Evolutionary conservation across 2,329 filamentous ascomycete genomes (phyloP).

Genomic region (Xylaria polymorpha): DNA sequence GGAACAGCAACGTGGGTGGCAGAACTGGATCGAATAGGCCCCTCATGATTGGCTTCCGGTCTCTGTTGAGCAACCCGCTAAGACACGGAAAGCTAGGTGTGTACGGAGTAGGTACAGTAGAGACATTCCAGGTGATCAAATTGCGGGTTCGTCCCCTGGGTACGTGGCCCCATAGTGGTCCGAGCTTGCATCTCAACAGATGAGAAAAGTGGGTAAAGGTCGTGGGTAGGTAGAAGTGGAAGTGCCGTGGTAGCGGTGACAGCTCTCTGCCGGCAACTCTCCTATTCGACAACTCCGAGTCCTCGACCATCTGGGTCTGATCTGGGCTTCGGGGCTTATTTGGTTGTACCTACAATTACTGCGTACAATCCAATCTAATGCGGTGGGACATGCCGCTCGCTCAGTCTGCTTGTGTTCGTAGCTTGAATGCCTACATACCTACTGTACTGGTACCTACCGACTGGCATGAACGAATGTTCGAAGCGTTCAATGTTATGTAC

Average conservation of each 20-base stretch:
- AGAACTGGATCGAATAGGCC: constrained; percentile 6
- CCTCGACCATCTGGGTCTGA: not conserved
- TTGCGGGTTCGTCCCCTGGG: not conserved
- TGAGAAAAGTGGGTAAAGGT: constrained; percentile 30
- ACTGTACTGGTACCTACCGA: not conserved
- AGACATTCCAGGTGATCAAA: constrained; percentile 2
- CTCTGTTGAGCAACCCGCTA: constrained; percentile 32
- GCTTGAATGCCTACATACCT: too few species aligned
- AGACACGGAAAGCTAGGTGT: not conserved
- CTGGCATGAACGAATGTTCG: too few species aligned
- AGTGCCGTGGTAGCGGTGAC: constrained; percentile 37
- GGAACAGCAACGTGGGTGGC: constrained; percentile 23
- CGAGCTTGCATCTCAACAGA: constrained; percentile 38
- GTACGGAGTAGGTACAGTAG: too few species aligned
- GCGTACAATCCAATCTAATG: not conserved
- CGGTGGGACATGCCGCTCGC: not conserved
- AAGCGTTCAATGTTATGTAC: too few species aligned
- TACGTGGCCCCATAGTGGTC: constrained; percentile 26
- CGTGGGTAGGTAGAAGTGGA: constrained; percentile 1
- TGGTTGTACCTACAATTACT: constrained; percentile 1
- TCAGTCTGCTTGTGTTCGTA: not conserved
- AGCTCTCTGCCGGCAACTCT: constrained; percentile 37
- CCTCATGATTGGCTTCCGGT: constrained; percentile 17
- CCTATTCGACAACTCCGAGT: constrained; percentile 31
- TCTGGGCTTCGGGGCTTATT: constrained; percentile 15